Evolutionary conservation across 306 rosid species (phyloP), one percentile per base, ranked within the genome.

Genomic region (Vigna radiata): DNA sequence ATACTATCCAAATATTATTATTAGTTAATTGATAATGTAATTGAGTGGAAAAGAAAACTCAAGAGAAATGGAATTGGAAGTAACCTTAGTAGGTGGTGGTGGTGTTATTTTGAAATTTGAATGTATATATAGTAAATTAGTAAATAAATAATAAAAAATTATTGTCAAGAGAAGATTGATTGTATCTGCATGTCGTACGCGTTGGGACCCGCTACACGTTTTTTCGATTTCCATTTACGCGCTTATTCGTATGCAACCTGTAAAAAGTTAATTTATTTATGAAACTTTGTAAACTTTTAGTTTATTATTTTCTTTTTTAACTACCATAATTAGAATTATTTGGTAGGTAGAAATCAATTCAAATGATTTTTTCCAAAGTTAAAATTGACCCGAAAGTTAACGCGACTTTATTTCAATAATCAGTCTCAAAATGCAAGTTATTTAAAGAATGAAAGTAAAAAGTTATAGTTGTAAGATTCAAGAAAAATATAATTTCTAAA

Each of bases 101-200:
- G 21, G 54, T 13, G 13, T 55, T 37, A 13, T 19, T 54, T 55
- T 72, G 52, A 72, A 72, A 55, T 72, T 55, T 55, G 67, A 72
- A 55, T 19, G 6, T 4, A 1, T 0, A 16, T 4, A 1, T 0
- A 16, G 69, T 27, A 58, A 44, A 73, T 27, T 27, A n/a, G 46
- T 73, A 6, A 59, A 44, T 7, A 59, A 47, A 67, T 66, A 44
- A 67, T 44, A 23, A 18, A 21, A 19, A 18, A 21, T 2, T 18
- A 12, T 12, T 55, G 15, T 53, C 13, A 37, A 55, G 15, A 1
- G 21, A 39, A 37, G 17, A 5, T n/a, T 31, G 33, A 36, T 72
- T 41, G 6, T 13, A 19, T 41, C 39, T 43, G 1, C 9, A 2
- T 0, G 15, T 10, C 4, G n/a, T 10, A 19, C 52, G 15, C 33